phyloP scores from a whole-genome alignment of 441 rosid genomes.

The Populus trichocarpa region DNA sequence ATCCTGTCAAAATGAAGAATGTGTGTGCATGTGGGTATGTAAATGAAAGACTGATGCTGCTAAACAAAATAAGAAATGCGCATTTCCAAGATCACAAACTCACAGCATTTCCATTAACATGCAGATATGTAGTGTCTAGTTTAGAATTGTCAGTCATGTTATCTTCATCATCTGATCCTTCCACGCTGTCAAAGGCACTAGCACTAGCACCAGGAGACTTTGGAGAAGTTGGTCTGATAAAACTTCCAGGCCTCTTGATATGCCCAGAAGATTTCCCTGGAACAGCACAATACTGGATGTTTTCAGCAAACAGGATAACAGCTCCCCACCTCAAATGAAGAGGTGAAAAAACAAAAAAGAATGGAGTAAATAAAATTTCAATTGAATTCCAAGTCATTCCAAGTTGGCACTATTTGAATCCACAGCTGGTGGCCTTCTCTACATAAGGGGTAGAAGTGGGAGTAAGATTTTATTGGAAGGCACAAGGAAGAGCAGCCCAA shows the following conservation, averaged over 20 bases:
- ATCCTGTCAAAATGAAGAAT: not conserved
- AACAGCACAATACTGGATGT: conserved; percentile 3
- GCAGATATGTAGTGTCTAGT: conserved; percentile 63
- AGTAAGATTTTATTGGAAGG: not conserved
- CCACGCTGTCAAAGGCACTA: conserved; percentile 87
- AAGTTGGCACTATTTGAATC: not conserved
- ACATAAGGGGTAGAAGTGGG: not conserved
- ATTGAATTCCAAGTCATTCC: not conserved
- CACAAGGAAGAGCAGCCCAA: not conserved
- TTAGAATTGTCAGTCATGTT: conserved; percentile 55
- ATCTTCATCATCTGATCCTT: conserved; percentile 93
- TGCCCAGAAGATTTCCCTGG: conserved; percentile 63
- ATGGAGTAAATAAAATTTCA: not conserved
- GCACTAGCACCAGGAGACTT: conserved; percentile 92
- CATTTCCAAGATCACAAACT: conserved; percentile 32
- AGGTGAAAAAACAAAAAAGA: not conserved
- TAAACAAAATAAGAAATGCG: not conserved
- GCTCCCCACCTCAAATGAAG: not conserved
- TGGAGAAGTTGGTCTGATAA: conserved; percentile 79
- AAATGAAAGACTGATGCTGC: not conserved
- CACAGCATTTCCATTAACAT: conserved; percentile 70
- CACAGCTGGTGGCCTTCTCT: not conserved
- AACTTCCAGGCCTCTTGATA: conserved; percentile 57
- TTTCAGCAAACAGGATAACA: not conserved
- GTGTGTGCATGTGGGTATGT: not conserved